Evolutionary conservation across 2,329 filamentous ascomycete species (phyloP).

Genomic region (Fusarium brevicatenulatum): DNA sequence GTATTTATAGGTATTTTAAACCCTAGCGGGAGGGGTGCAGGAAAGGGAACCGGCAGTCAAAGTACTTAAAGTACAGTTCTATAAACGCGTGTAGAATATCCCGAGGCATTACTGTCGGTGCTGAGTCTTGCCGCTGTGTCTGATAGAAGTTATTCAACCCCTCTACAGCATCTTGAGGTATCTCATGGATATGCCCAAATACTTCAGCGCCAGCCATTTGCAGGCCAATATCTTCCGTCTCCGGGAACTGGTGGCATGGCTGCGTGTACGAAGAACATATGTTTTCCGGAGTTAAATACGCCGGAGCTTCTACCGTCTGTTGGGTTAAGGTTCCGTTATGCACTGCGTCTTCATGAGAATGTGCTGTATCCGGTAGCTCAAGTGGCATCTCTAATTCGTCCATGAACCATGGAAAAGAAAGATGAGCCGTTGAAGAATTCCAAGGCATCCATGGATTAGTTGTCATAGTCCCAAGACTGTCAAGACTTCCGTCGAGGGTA

Average conservation of each 20-base stretch:
- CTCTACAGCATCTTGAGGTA: neutral
- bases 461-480: fast-evolving
- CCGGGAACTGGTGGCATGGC: neutral
- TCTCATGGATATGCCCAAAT: neutral
- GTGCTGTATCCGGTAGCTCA: neutral
- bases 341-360: neutral
- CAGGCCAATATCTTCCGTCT: fast-evolving
- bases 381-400: neutral
- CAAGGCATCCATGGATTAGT: neutral
- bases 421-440: fast-evolving
- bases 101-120: fast-evolving
- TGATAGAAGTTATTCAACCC: neutral
- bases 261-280: neutral
- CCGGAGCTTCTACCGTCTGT: too few relatives aligned
- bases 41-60: neutral
- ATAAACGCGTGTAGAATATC: neutral
- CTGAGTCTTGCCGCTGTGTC: fast-evolving
- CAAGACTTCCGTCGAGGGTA: fast-evolving
- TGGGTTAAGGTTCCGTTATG: fast-evolving
- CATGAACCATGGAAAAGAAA: neutral
- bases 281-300: fast-evolving
- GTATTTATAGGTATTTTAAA: too few relatives aligned
- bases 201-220: neutral
- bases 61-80: neutral
- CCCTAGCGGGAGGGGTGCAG: neutral